A percentile compares a stretch with the other conserved stretches of the same genome.
These are phyloP conservation scores for Cyclotella cryptica DNA, from an alignment of 108 stramenopile genomes.

Conservation along the genomic window DNA sequence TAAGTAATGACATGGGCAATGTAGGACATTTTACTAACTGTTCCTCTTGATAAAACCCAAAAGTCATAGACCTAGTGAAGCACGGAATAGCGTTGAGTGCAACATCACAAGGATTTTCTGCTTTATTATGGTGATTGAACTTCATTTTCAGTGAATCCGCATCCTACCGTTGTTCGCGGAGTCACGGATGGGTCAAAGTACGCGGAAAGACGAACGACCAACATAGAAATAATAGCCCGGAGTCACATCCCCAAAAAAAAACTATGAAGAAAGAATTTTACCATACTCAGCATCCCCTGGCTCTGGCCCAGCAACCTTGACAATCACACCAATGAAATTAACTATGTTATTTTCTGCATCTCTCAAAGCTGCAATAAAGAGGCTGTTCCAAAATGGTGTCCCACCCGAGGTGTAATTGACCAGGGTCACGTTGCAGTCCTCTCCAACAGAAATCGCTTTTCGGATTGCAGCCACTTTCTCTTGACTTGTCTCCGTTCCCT, in stretches of 20 bases:
- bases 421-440: slow-evolving; percentile 89
- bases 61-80: not conserved
- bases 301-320: slow-evolving; percentile 75
- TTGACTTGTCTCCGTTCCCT: slow-evolving; percentile 90
- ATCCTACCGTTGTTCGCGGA: no score
- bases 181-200: no score
- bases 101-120: no score
- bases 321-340: slow-evolving; percentile 95
- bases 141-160: no score
- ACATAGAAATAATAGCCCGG: not conserved
- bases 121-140: no score
- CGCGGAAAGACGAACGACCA: not conserved
- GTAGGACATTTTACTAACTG: not conserved
- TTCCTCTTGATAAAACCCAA: slow-evolving; percentile 1
- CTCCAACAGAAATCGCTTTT: slow-evolving; percentile 76
- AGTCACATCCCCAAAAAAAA: not conserved
- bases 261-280: slow-evolving; percentile 31
- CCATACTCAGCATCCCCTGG: slow-evolving; percentile 79
- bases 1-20: not conserved
- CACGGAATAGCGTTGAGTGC: not conserved
- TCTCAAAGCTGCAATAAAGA: slow-evolving; percentile 95
- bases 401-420: slow-evolving; percentile 97
- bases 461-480: slow-evolving; percentile 86
- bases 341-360: slow-evolving; percentile 94
- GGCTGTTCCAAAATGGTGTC: slow-evolving; percentile 98